Base-by-base conservation (phyloP, 257 asterid species). In the Ballota nigra region DNA sequence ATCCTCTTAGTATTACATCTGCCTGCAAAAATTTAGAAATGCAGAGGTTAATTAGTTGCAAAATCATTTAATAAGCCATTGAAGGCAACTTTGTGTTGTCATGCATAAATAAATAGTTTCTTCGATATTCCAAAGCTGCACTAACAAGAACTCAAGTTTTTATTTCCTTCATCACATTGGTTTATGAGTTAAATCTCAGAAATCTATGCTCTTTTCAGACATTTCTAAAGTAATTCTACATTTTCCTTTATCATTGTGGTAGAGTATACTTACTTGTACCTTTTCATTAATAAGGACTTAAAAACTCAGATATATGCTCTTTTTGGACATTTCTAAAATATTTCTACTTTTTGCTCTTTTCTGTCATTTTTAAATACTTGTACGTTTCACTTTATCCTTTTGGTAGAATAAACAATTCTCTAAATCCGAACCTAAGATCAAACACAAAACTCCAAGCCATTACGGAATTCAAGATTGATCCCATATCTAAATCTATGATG, bases 1-100 rank as follows among this genome's bases (percentile, higher is more conserved):
- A 87, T 80, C 93, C 93, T 60, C 93, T 83, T 1, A 83, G 76
- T 12, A 85, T 24, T 9, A 85, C 77, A 73, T 87, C 93, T 11
- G 89, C 93, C 93, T 85, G 76, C 74, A 75, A 78, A 11, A 47
- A 40, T 26, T 34, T 8, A 59, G 5, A 52, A 23, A 16, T 8
- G n/a, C n/a, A n/a, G n/a, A n/a, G n/a, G n/a, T n/a, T n/a, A n/a
- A n/a, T n/a, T 63, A 62, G 41, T 9, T 58, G 8, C 51, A 38
- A 8, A 4, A 63, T 51, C 65, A 3, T 20, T 22, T 36, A 8
- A 49, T 12, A 67, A 49, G 31, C 45, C 59, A 26, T 36, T 62
- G 16, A 16, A 62, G 49, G 68, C 29, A 24, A 29, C 3, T 4
- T 38, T 41, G 38, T 13, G 38, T 13, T 13, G 56, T 41, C 22